Conservation (phyloP, 352 stramenopile species). For the Pythium dissotocum region DNA sequence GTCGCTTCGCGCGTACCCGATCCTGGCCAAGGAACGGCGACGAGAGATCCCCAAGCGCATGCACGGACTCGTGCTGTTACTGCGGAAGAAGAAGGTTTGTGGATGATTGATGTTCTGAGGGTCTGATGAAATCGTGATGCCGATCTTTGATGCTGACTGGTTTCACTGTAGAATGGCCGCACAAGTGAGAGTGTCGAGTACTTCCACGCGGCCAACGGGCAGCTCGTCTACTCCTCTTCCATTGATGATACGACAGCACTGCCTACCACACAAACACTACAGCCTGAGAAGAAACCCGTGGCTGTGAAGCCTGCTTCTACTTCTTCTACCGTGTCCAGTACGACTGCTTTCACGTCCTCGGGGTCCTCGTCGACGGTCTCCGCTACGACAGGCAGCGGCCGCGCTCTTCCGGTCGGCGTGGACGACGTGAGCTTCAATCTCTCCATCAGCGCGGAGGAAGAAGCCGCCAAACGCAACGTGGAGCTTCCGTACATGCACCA, state of each 20-base stretch:
- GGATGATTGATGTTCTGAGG: not conserved
- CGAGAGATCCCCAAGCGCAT: slow-evolving; percentile 60
- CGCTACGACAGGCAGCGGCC: slow-evolving; percentile 11
- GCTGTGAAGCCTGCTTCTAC: not conserved
- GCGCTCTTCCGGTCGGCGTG: slow-evolving; percentile 44
- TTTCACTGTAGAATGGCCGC: slow-evolving; percentile 48
- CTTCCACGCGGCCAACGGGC: slow-evolving; percentile 41
- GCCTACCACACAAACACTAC: not conserved
- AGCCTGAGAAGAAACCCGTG: not conserved
- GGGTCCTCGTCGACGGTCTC: not conserved
- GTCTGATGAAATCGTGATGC: not conserved
- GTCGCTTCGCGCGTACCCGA: slow-evolving; percentile 54
- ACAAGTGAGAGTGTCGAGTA: slow-evolving; percentile 69
- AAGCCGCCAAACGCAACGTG: slow-evolving; percentile 59
- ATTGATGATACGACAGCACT: not conserved
- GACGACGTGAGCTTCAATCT: slow-evolving; percentile 78
- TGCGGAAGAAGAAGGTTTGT: slow-evolving; percentile 66
- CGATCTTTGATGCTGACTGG: not conserved
- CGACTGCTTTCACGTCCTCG: not conserved
- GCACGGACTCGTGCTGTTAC: slow-evolving; percentile 57
- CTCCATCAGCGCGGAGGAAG: slow-evolving; percentile 57
- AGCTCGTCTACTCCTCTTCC: slow-evolving; percentile 30
- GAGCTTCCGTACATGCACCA: slow-evolving; percentile 78
- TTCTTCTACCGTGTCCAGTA: not conserved
- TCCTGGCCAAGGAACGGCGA: slow-evolving; percentile 59